Evolutionary conservation across 108 stramenopile species (phyloP).

Genomic region (Seminavis robusta): DNA sequence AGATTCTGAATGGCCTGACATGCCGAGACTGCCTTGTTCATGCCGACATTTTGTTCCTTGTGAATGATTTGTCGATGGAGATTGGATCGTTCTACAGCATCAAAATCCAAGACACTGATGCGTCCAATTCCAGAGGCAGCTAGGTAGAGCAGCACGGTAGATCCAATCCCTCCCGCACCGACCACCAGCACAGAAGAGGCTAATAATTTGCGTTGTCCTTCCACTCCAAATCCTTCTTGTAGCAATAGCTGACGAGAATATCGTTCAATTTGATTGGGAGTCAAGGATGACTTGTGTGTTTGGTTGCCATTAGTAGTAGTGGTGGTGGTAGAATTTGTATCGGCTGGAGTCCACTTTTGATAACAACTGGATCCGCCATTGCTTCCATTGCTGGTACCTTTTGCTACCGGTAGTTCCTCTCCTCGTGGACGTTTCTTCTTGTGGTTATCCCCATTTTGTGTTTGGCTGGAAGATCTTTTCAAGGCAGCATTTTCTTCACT

Average conservation of each 20-base stretch:
- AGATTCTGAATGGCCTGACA: constrained; percentile 47
- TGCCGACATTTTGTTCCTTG: constrained; percentile 51
- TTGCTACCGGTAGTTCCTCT: background rate
- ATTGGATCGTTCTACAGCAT: constrained; percentile 91
- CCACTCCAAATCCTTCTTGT: constrained; percentile 70
- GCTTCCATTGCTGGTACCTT: no score
- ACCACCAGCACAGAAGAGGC: constrained; percentile 67
- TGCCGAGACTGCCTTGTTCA: constrained; percentile 83
- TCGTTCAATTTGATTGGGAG: constrained; percentile 56
- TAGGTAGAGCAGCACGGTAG: constrained; percentile 75
- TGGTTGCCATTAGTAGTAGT: constrained; percentile 1
- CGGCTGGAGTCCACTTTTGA: background rate
- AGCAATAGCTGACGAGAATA: constrained; percentile 78
- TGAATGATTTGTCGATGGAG: constrained; percentile 97
- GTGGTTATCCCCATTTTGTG: background rate
- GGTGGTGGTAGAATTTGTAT: background rate
- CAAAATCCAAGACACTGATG: constrained; percentile 91
- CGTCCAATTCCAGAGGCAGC: constrained; percentile 77
- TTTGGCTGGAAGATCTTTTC: background rate
- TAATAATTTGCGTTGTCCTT: constrained; percentile 67
- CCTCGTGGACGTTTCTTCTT: background rate
- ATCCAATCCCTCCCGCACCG: constrained; percentile 87
- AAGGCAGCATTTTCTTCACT: background rate
- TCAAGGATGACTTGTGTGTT: background rate
- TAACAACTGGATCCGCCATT: no score